Conservation (phyloP, 2,329 filamentous ascomycete species). For the Talaromyces pinophilus region DNA sequence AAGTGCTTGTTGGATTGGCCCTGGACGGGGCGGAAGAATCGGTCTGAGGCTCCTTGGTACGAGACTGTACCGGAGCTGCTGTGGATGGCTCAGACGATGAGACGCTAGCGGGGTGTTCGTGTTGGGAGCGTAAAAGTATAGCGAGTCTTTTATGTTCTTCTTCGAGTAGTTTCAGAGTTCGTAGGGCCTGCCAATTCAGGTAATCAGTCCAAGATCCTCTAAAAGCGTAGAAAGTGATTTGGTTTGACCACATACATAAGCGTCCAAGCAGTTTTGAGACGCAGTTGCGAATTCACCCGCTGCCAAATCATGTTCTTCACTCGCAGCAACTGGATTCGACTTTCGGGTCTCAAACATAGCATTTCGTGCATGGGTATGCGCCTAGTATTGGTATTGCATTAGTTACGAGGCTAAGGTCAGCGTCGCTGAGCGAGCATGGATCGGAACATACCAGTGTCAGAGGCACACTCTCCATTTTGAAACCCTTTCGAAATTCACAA, state of each 20-base stretch:
- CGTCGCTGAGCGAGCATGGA: constrained; percentile 14
- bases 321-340: constrained; percentile 73
- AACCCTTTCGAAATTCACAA: neutral
- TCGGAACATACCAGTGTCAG: constrained; percentile 60
- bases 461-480: constrained; percentile 67
- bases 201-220: neutral
- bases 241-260: constrained; percentile 48
- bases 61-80: constrained; percentile 24
- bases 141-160: constrained; percentile 83
- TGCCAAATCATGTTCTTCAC: constrained; percentile 83
- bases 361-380: constrained; percentile 84
- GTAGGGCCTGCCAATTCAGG: constrained; percentile 61
- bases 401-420: constrained; percentile 13
- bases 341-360: constrained; percentile 71
- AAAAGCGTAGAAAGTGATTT: neutral
- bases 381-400: constrained; percentile 51
- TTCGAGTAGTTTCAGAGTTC: constrained; percentile 82
- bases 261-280: constrained; percentile 67
- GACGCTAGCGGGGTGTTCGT: constrained; percentile 50
- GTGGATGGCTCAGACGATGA: constrained; percentile 25
- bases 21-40: constrained; percentile 26
- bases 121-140: constrained; percentile 72
- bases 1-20: constrained; percentile 30
- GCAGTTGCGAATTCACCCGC: constrained; percentile 86
- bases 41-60: constrained; percentile 27